These are phyloP conservation scores for Podaxis carcinomalis DNA, from an alignment of 768 basidiomycete species.

Conservation along the genomic window DNA sequence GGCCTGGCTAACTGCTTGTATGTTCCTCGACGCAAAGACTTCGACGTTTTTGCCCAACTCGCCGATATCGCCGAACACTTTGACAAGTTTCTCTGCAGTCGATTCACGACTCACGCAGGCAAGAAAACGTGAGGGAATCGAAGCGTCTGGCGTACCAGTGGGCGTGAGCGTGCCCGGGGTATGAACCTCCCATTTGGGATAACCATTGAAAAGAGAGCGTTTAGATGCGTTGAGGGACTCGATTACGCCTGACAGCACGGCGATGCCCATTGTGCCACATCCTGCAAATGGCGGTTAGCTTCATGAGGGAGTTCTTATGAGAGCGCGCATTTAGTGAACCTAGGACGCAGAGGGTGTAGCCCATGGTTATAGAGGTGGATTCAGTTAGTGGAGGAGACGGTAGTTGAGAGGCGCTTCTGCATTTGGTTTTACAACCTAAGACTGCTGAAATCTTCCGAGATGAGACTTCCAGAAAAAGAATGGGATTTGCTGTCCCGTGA, in stretches of 20 bases:
- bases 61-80: constrained; percentile 56
- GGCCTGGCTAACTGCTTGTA: constrained; percentile 63
- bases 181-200: constrained; percentile 61
- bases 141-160: constrained; percentile 53
- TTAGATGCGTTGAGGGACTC: constrained; percentile 61
- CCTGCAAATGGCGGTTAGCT: constrained; percentile 41
- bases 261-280: constrained; percentile 98
- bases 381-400: not conserved
- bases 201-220: constrained; percentile 7
- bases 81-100: constrained; percentile 61
- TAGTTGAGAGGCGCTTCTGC: not conserved
- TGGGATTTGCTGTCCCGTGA: not conserved
- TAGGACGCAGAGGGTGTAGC: constrained; percentile 88
- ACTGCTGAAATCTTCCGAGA: not conserved
- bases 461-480: constrained; percentile 1
- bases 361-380: constrained; percentile 46
- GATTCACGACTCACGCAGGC: constrained; percentile 84
- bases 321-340: constrained; percentile 37
- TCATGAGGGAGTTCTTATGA: constrained; percentile 11
- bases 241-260: constrained; percentile 89
- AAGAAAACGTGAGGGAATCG: constrained; percentile 74
- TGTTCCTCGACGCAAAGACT: constrained; percentile 65
- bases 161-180: constrained; percentile 77
- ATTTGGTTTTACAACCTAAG: not conserved
- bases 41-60: constrained; percentile 64